phyloP scores from a whole-genome alignment of 2,329 filamentous ascomycete genomes.

The Colletotrichum orchidophilum region DNA sequence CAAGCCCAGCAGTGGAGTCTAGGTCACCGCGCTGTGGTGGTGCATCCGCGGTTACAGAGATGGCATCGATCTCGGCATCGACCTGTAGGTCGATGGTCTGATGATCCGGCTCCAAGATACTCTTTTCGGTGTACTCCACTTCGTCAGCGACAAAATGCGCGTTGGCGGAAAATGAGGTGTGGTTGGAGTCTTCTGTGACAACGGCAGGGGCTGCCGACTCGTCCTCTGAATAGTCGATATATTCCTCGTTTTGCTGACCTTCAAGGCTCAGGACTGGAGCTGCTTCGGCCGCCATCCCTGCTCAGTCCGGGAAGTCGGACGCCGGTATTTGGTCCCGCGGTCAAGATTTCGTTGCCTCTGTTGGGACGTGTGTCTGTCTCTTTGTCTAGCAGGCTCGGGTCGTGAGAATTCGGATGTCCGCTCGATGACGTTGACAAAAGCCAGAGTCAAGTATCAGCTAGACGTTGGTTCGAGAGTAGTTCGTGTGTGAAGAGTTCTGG shows the following conservation, averaged over 20 bases:
- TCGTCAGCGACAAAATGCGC: slow-evolving; percentile 1
- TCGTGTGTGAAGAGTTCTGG: too few relatives aligned
- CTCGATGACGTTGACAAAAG: not conserved
- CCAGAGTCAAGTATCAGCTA: not conserved
- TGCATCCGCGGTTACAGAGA: not conserved
- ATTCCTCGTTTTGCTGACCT: slow-evolving; percentile 25
- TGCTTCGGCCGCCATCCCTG: slow-evolving; percentile 26
- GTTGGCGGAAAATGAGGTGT: slow-evolving; percentile 16
- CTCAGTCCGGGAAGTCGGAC: not conserved
- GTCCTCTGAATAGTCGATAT: slow-evolving; percentile 34
- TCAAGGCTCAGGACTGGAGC: slow-evolving; percentile 13
- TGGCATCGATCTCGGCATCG: not conserved
- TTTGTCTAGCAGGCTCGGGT: not conserved
- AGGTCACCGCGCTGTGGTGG: not conserved
- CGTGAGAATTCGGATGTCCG: slow-evolving; percentile 7
- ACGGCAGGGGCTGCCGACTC: slow-evolving; percentile 18
- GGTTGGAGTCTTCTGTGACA: slow-evolving; percentile 11
- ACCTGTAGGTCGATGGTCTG: slow-evolving; percentile 9
- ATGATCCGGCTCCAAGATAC: slow-evolving; percentile 38
- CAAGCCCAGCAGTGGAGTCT: not conserved
- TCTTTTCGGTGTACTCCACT: not conserved
- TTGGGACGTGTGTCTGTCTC: not conserved
- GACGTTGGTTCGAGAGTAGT: not conserved
- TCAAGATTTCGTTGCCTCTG: not conserved
- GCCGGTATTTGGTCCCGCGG: too few relatives aligned